A percentile compares a stretch with the other conserved stretches of the same genome.
Conservation (phyloP, 1,284 basidiomycete species). For the Rugosomyces carneus region DNA sequence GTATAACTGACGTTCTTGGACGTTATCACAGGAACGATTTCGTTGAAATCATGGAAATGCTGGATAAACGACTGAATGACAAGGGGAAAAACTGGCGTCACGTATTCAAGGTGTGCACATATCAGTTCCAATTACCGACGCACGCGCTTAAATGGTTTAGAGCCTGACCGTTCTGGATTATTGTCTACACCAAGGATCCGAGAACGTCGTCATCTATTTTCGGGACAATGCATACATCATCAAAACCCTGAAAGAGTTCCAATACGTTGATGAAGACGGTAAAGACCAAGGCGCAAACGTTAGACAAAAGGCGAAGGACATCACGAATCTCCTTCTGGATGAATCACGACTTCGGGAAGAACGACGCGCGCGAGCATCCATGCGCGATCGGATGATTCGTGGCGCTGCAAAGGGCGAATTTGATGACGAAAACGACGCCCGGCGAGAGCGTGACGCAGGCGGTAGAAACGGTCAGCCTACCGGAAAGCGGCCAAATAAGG, state of each 20-base stretch:
- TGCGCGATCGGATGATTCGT: conserved; percentile 91
- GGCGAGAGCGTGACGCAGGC: conserved; percentile 27
- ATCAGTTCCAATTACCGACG: background rate
- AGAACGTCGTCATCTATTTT: conserved; percentile 99
- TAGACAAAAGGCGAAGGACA: conserved; percentile 98
- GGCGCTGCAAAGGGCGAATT: conserved; percentile 42
- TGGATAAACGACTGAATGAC: conserved; percentile 98
- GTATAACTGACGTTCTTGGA: conserved; percentile 1
- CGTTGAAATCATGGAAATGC: conserved; percentile 99
- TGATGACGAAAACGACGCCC: conserved; percentile 44
- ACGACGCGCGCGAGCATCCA: conserved; percentile 78
- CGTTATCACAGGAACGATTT: conserved; percentile 78
- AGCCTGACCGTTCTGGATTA: conserved; percentile 96
- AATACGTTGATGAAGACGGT: conserved; percentile 91
- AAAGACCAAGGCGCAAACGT: conserved; percentile 99
- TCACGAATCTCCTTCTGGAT: conserved; percentile 93
- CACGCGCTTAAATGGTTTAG: conserved; percentile 30
- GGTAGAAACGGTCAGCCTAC: conserved; percentile 27
- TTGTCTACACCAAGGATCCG: conserved; percentile 92
- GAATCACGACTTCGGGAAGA: conserved; percentile 83
- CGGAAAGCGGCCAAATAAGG: conserved; percentile 39
- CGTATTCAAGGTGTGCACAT: conserved; percentile 83
- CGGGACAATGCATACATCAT: conserved; percentile 96
- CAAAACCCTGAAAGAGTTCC: conserved; percentile 99
- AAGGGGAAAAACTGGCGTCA: conserved; percentile 99